Evolutionary conservation across 2,329 filamentous ascomycete species (phyloP).

Genomic region (Fusarium pilosicola): DNA sequence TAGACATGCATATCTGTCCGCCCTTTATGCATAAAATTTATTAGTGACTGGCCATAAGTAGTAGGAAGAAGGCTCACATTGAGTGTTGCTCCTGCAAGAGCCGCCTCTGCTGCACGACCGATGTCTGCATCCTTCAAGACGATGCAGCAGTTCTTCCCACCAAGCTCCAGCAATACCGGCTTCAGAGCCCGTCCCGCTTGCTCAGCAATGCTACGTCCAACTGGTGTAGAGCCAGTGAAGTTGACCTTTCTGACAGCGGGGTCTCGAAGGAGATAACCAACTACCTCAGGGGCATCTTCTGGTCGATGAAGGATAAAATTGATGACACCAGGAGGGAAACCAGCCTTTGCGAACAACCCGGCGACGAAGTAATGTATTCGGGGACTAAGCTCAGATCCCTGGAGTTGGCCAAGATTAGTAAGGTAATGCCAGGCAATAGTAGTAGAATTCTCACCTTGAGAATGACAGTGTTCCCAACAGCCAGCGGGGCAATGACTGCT

Average conservation of each 20-base stretch:
- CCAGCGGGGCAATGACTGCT: not conserved
- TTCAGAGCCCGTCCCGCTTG: not conserved
- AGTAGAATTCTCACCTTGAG: not conserved
- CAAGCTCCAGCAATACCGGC: not conserved
- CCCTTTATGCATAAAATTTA: rapidly evolving
- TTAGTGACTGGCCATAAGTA: not conserved
- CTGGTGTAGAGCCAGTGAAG: not conserved
- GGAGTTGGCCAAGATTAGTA: rapidly evolving
- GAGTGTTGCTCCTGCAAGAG: not conserved
- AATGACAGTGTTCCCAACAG: not conserved
- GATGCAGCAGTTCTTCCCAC: not conserved
- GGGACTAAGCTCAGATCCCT: not conserved
- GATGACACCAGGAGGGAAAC: not conserved
- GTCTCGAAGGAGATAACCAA: not conserved
- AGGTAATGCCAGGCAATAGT: rapidly evolving
- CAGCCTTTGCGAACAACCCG: not conserved
- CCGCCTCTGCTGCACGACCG: not conserved
- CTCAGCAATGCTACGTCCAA: not conserved
- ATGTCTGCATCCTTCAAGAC: not conserved
- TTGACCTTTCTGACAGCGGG: not conserved
- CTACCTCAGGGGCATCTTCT: not conserved
- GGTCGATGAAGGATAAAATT: not conserved
- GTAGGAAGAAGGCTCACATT: not conserved
- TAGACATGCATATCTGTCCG: not conserved
- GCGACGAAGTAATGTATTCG: not conserved